phyloP scores from a whole-genome alignment of 768 basidiomycete species.

The Scleroderma citrinum region DNA sequence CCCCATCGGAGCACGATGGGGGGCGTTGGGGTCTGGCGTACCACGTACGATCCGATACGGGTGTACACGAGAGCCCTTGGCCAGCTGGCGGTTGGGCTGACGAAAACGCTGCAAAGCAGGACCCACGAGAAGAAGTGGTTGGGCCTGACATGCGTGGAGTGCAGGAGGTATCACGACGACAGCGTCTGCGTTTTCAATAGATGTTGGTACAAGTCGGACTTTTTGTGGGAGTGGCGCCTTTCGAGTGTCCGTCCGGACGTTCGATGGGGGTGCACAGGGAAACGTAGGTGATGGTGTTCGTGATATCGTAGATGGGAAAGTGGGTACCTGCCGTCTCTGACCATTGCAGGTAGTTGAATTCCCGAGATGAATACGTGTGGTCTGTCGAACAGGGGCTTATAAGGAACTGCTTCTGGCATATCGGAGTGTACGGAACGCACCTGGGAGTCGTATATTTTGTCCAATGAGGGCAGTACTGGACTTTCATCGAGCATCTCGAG shows the following conservation, averaged over 20 bases:
- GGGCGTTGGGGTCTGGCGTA: slow-evolving; percentile 3
- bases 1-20: slow-evolving; percentile 3
- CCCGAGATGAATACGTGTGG: background rate
- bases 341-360: background rate
- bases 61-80: slow-evolving; percentile 45
- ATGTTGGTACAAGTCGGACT: slow-evolving; percentile 42
- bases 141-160: slow-evolving; percentile 12
- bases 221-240: slow-evolving; percentile 14
- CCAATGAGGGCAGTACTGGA: slow-evolving; percentile 7
- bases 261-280: slow-evolving; percentile 17
- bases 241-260: slow-evolving; percentile 7
- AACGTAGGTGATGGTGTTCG: slow-evolving; percentile 34
- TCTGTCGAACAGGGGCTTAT: background rate
- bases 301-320: slow-evolving; percentile 35
- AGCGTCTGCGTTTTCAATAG: slow-evolving; percentile 49
- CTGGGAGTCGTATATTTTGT: slow-evolving; percentile 11
- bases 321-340: slow-evolving; percentile 31
- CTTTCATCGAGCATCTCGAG: slow-evolving; percentile 19
- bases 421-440: slow-evolving; percentile 5
- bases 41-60: slow-evolving; percentile 47
- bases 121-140: slow-evolving; percentile 45
- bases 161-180: slow-evolving; percentile 39
- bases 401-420: background rate
- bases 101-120: slow-evolving; percentile 43
- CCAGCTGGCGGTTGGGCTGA: slow-evolving; percentile 33